Percentiles rank a stretch among this genome's conserved stretches.
phyloP scores from a whole-genome alignment of 192 early-diverging fungal species.

The Backusella westeae region DNA sequence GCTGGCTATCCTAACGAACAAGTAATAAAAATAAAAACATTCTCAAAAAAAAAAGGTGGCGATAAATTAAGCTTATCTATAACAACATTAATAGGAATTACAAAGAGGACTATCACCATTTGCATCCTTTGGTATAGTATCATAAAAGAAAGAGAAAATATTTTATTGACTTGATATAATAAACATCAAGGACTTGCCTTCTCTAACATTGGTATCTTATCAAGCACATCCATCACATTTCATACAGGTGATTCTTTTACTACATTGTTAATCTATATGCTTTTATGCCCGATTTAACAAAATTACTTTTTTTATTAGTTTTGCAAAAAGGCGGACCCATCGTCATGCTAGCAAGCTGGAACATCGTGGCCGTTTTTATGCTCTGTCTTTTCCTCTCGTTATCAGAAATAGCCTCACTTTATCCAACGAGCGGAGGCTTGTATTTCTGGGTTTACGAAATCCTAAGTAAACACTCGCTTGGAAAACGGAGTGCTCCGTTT shows the following conservation, averaged over 20 bases:
- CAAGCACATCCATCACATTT: constrained; percentile 28
- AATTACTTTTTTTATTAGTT: not conserved
- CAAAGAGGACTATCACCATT: constrained; percentile 18
- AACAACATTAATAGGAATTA: not conserved
- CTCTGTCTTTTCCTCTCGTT: constrained; percentile 32
- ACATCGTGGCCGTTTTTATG: constrained; percentile 31
- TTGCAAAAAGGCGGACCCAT: constrained; percentile 31
- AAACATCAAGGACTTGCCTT: constrained; percentile 25
- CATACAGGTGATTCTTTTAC: constrained; percentile 16
- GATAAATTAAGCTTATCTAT: not conserved
- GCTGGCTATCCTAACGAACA: not conserved
- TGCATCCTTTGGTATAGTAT: constrained; percentile 19
- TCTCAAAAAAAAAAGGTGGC: not conserved
- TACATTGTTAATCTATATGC: not conserved
- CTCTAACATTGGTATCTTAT: constrained; percentile 33
- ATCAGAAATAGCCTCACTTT: constrained; percentile 29
- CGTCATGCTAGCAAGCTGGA: constrained; percentile 33
- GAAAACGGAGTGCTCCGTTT: constrained; percentile 12
- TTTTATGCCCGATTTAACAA: not conserved
- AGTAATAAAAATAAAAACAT: not conserved
- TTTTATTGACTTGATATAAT: not conserved
- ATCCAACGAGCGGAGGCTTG: constrained; percentile 30
- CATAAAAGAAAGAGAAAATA: not conserved
- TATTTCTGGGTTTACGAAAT: constrained; percentile 33
- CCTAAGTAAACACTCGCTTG: not conserved